Evolutionary conservation across 345 rosid species (phyloP), one percentile per base, ranked within the genome.

Genomic region (Citrus maxima): DNA sequence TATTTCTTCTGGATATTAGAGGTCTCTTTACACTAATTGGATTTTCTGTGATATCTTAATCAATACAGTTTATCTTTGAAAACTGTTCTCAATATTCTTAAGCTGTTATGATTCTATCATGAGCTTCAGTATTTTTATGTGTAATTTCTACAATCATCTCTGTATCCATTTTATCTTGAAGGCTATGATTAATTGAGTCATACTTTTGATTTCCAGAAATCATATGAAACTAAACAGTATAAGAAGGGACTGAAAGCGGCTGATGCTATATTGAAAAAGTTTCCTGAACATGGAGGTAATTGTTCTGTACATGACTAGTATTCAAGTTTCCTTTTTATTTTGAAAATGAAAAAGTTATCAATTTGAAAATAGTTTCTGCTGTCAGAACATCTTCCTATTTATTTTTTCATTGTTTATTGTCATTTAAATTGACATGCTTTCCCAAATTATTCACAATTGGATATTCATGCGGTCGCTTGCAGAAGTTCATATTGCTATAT

Each of bases 211-310:
- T 28, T 72, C 89, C 90, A 97, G 99, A 97, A 94, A 94, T 97
- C 99, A 49, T 97, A 94, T 85, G 99, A 97, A 85, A 93, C 95
- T 35, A 97, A 97, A 76, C 98, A 94, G 86, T 97, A 97, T 83
- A 97, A 97, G 91, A 97, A 93, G 87, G 99, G 98, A 46, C 78
- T 97, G 82, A 97, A 93, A 90, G 96, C 99, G n/a, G 99, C 99
- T 40, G 99, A 97, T 89, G 82, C 98, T 67, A 97, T 97, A 67
- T 82, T 94, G 84, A 94, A 91, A 84, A 97, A 94, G 88, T 94
- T 93, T 91, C 99, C 99, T n/a, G 92, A 92, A 72, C 99, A 97
- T 94, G 99, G 99, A 73, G 99, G 99, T 97, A 86, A 79, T 81
- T 77, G 37, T 65, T 37, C 72, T 67, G 67, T 60, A 42, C 77